Evolutionary conservation across 495 filamentous ascomycete genomes (phyloP).

Genomic region (Penicillium cataractarum): DNA sequence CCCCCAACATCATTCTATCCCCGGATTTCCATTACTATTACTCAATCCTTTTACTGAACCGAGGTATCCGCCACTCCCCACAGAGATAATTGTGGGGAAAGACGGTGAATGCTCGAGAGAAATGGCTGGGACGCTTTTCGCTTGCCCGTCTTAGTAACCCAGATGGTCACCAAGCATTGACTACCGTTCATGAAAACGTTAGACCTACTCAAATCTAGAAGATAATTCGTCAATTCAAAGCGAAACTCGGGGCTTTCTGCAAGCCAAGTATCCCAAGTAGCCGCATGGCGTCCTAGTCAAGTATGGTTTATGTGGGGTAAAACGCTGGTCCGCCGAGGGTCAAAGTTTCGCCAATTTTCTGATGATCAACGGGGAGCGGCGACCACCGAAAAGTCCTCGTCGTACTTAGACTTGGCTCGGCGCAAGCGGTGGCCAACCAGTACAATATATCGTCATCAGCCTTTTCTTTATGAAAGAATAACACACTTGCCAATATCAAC

Average conservation of each 20-base stretch:
- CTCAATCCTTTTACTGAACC: not conserved
- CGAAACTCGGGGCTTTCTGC: not conserved
- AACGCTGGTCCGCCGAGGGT: not conserved
- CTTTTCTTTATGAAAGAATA: not conserved
- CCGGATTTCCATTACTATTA: not conserved
- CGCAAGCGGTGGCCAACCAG: not conserved
- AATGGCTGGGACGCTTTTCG: not conserved
- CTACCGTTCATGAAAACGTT: not conserved
- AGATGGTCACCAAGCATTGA: not conserved
- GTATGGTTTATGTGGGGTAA: not conserved
- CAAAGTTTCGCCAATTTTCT: conserved; percentile 2
- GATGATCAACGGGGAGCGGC: conserved; percentile 9
- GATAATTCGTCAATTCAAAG: not conserved
- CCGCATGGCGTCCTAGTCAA: not conserved
- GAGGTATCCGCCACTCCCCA: conserved; percentile 4
- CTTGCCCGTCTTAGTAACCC: not conserved
- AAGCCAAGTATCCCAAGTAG: not conserved
- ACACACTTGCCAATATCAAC: not conserved
- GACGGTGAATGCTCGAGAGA: not conserved
- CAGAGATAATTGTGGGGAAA: conserved; percentile 7
- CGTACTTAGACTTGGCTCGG: conserved; percentile 7
- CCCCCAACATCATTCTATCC: not conserved
- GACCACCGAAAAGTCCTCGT: not conserved
- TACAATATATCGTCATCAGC: not conserved
- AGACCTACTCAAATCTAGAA: not conserved